A percentile compares a stretch with the other conserved stretches of the same genome.
Evolutionary conservation across 495 filamentous ascomycete species (phyloP).

Genomic region (Tuber borchii): DNA sequence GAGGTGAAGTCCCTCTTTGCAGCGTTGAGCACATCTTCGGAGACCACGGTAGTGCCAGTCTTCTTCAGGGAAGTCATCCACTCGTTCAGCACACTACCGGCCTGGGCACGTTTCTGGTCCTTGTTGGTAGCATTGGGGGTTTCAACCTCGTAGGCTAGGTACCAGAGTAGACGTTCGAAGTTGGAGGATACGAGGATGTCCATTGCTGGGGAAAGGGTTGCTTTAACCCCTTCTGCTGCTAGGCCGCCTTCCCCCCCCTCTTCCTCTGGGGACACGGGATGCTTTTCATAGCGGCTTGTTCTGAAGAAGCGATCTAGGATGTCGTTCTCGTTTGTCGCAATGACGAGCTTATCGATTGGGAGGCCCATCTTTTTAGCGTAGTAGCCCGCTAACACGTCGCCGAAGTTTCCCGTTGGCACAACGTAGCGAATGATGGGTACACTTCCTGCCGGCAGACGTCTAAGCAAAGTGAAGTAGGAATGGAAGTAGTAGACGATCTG

Average conservation of each 20-base stretch:
- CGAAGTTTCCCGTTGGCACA: constrained; percentile 90
- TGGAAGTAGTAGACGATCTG: constrained; percentile 92
- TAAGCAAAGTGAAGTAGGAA: constrained; percentile 72
- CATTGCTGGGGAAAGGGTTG: constrained; percentile 88
- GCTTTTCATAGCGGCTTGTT: constrained; percentile 74
- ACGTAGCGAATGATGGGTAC: constrained; percentile 66
- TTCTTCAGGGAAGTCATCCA: constrained; percentile 75
- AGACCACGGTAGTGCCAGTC: constrained; percentile 72
- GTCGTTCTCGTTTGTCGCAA: constrained; percentile 91
- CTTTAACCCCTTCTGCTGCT: constrained; percentile 62
- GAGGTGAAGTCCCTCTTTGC: constrained; percentile 67
- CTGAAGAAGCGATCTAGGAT: constrained; percentile 80
- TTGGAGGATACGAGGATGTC: constrained; percentile 92
- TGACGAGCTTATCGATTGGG: constrained; percentile 70
- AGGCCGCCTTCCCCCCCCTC: constrained; percentile 56
- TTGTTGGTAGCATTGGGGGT: constrained; percentile 40
- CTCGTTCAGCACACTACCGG: constrained; percentile 57
- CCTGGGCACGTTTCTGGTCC: constrained; percentile 54
- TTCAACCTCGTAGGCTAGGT: constrained; percentile 63
- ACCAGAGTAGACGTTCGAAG: constrained; percentile 96
- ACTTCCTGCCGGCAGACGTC: constrained; percentile 49
- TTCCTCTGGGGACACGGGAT: constrained; percentile 51
- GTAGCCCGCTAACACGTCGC: constrained; percentile 89
- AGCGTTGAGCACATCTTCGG: constrained; percentile 57
- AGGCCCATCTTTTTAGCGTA: constrained; percentile 89